Evolutionary conservation across 805 yeast species (phyloP), one percentile per base, ranked within the genome.

Genomic region (Wickerhamomyces alni): DNA sequence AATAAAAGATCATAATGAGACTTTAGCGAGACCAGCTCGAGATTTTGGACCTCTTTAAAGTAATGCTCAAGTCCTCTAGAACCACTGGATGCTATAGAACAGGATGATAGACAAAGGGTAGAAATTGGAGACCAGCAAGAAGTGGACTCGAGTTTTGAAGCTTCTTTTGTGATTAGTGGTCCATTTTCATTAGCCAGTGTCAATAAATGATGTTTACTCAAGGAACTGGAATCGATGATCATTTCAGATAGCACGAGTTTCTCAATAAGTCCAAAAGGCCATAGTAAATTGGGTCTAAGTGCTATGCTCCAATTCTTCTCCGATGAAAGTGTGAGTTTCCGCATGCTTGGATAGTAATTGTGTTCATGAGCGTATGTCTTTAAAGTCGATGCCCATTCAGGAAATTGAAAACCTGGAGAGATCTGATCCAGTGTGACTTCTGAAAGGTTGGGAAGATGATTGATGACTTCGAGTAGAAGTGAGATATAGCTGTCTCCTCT

Each of bases 281-380:
- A 59, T 2, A 75, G 53, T 8, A 77, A 47, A 43, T 71, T 74
- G 11, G 68, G 59, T 41, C 72, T 63, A 45, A 77, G 56, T 4
- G 80, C 76, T 13, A 77, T 70, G 26, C 70, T 68, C 77, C 77
- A 71, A 2, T 76, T 77, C 0, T 65, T 41, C 43, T 72, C 73
- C 0, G 75, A 65, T 4, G 66, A 58, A 2, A 73, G 47, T 4
- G 53, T 51, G n/a, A 73, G 50, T n/a, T 46, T 59, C 2, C 59
- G 43, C 6, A 72, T 47, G 3, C 54, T 41, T 37, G 56, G 54
- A 31, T 49, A 51, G 32, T 47, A 47, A 38, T 47, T 47, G 36
- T 50, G 54, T 41, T 51, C 54, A 39, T 46, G 48, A 1, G 58
- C 57, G 33, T 47, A 52, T 7, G 54, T 48, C 26, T 51, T 54